phyloP scores from a whole-genome alignment of 139 green algal species.

The Eudorina sp. region DNA sequence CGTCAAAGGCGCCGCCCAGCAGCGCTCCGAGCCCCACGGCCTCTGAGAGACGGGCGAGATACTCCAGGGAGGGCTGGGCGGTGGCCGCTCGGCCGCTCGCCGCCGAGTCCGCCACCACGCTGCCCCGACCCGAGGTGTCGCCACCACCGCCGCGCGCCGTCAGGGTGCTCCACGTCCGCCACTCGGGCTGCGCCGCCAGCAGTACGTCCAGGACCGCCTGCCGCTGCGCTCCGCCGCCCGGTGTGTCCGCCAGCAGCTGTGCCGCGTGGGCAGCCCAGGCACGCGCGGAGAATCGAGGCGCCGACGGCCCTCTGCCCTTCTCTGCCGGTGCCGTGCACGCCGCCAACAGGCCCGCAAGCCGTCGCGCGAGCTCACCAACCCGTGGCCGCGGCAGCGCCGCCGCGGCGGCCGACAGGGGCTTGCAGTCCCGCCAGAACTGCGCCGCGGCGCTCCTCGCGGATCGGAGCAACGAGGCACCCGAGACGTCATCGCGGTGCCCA shows the following conservation, averaged over 20 bases:
- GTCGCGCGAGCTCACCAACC: background rate
- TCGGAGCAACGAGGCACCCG: background rate
- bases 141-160: background rate
- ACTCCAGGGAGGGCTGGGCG: background rate
- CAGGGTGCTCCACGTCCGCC: background rate
- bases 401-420: background rate
- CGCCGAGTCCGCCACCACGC: background rate
- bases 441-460: background rate
- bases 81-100: background rate
- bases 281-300: background rate
- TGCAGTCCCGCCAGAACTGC: background rate
- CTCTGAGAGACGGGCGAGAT: constrained; percentile 7
- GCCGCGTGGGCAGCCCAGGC: constrained; percentile 38
- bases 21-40: background rate
- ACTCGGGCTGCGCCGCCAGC: constrained; percentile 1
- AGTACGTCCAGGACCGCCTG: constrained; percentile 5
- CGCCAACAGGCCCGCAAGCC: background rate
- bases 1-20: background rate
- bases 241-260: background rate
- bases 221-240: background rate
- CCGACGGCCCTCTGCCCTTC: background rate
- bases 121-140: background rate
- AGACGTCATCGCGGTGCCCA: background rate
- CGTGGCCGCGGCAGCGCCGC: background rate
- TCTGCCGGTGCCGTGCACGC: background rate